These are phyloP conservation scores for Gymnopilus junonius DNA, from an alignment of 768 basidiomycete genomes.

Conservation along the genomic window DNA sequence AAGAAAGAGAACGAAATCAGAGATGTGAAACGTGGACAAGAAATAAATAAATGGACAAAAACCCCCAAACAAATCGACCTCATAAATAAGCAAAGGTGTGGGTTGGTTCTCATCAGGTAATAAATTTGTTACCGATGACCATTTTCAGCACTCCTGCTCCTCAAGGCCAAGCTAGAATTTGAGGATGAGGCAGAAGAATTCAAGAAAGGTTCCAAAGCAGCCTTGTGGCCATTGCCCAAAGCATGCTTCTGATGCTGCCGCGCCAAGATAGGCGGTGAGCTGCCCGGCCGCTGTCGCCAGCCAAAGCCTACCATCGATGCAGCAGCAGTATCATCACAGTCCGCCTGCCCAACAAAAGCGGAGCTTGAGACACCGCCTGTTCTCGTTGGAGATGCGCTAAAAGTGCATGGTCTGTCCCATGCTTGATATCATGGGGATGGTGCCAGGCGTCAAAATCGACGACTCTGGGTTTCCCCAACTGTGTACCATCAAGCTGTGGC, in stretches of 20 bases:
- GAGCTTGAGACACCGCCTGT: neutral
- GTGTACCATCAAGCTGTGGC: neutral
- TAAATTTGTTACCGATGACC: neutral
- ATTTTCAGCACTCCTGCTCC: slow-evolving; percentile 17
- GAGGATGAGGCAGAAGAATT: slow-evolving; percentile 2
- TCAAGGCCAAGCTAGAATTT: slow-evolving; percentile 6
- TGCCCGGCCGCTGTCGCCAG: slow-evolving; percentile 18
- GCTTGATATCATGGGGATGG: neutral
- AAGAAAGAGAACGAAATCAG: neutral
- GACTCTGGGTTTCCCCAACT: neutral
- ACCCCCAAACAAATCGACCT: neutral
- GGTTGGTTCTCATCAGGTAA: neutral
- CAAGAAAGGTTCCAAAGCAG: slow-evolving; percentile 13
- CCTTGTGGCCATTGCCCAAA: neutral
- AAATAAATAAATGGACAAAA: neutral
- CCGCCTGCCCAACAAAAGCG: neutral
- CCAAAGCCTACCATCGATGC: neutral
- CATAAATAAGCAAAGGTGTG: neutral
- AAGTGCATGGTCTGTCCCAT: neutral
- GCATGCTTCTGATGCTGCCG: slow-evolving; percentile 4
- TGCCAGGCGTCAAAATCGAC: slow-evolving; percentile 7
- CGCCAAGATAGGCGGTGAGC: slow-evolving; percentile 17
- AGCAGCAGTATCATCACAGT: neutral
- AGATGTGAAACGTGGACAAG: neutral
- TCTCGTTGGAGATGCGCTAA: neutral